Percentiles rank a stretch among this genome's conserved stretches.
phyloP scores from a whole-genome alignment of 495 filamentous ascomycete species.

The Immersiella caudata region DNA sequence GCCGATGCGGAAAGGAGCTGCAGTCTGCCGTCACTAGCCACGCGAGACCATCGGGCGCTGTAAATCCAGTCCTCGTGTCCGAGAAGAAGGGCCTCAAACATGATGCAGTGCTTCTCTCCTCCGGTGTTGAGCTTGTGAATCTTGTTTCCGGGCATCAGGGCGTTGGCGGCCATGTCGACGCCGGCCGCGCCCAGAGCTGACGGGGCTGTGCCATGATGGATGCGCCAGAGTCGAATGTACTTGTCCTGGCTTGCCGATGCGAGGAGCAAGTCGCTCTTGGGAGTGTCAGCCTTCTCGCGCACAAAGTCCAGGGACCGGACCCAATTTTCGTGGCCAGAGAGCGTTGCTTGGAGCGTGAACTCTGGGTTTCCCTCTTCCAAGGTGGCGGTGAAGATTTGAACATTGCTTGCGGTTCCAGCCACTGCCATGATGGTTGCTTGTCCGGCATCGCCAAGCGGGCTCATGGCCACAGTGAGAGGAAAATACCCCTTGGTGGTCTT shows the following conservation, averaged over 20 bases:
- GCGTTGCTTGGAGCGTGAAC: constrained; percentile 75
- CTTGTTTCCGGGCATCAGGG: constrained; percentile 75
- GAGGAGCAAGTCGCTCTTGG: constrained; percentile 69
- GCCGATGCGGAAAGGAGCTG: constrained; percentile 90
- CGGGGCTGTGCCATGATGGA: constrained; percentile 70
- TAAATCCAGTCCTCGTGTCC: constrained; percentile 99
- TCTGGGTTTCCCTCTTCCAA: constrained; percentile 33
- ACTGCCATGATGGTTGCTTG: constrained; percentile 71
- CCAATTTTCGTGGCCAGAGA: constrained; percentile 95
- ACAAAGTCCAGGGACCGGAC: constrained; percentile 81
- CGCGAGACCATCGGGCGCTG: constrained; percentile 72
- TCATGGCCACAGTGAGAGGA: constrained; percentile 73
- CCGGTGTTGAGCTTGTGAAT: constrained; percentile 65
- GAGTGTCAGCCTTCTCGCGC: constrained; percentile 53
- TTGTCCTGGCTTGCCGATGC: constrained; percentile 97
- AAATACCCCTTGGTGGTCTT: constrained; percentile 74
- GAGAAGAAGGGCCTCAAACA: constrained; percentile 91
- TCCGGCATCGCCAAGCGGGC: constrained; percentile 51
- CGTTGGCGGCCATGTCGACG: constrained; percentile 47
- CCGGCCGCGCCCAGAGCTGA: constrained; percentile 50
- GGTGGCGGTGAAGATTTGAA: constrained; percentile 73
- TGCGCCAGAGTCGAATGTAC: constrained; percentile 91
- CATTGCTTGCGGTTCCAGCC: constrained; percentile 74
- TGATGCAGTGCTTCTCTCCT: constrained; percentile 69
- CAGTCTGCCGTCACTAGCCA: constrained; percentile 43